Evolutionary conservation across 1,139 yeast genomes (phyloP), one percentile per base, ranked within the genome.

Genomic region (Nematodospora anomalae): DNA sequence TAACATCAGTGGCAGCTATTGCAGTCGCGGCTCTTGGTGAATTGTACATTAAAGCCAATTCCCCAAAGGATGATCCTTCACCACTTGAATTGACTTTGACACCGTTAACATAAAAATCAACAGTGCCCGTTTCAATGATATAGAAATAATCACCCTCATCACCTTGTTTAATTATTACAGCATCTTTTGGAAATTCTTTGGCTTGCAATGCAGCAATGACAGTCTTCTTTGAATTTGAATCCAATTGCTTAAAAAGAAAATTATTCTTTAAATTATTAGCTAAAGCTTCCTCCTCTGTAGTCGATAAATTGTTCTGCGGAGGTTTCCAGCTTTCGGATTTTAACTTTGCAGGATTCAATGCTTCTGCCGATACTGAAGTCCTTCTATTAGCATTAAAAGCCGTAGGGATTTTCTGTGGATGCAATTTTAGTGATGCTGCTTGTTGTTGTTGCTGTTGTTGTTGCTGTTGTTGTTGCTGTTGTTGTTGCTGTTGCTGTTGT

Each of bases 1-100:
- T 62, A 36, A 90, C 74, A 52, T 83, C 76, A 7, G 81, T 67
- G 22, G 79, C 74, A 7, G 97, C 95, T 14, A 74, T 56, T 2
- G 88, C 97, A 1, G 97, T 89, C 12, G 97, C 98, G 5, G 97
- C 98, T 63, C 98, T 80, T 43, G 97, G 97, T 14, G 97, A 82
- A 62, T 92, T 92, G 68, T 92, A 92, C 96, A 92, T 89, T 52
- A 92, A 76, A 2, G 98, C 98, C 55, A 92, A 75, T 62, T 92
- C 98, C 53, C 98, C 98, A 64, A 92, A 92, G 30, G 95, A 83
- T 5, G 95, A 80, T 4, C 97, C 97, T 32, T 88, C 80, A 14
- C 86, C 83, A 20, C 88, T 77, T 3, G 85, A 71, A 51, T 79
- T 84, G 35, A 89, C 94, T 53, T 80, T 76, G 36, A 75, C 61